A percentile compares a stretch with the other conserved stretches of the same genome.
phyloP scores from a whole-genome alignment of 1,139 yeast species.

The Torulaspora globosa region DNA sequence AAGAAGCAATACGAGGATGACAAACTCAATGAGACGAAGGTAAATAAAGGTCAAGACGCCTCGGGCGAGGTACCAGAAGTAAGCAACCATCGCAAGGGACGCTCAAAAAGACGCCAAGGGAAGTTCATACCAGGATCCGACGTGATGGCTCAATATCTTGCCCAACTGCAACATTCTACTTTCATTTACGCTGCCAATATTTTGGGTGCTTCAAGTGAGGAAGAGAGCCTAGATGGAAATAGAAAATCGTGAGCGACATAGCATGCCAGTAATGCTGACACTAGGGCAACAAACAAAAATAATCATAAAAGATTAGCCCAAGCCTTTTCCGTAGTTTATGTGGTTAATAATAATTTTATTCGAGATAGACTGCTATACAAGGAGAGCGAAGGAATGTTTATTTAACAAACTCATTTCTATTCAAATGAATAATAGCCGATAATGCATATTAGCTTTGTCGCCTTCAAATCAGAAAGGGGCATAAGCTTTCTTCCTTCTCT shows the following conservation, averaged over 20 bases:
- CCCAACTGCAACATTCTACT: conserved; percentile 62
- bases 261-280: neutral
- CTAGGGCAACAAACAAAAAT: neutral
- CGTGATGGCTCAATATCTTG: conserved; percentile 73
- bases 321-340: neutral
- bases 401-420: neutral
- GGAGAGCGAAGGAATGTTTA: neutral
- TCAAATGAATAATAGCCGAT: neutral
- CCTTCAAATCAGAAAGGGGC: too few relatives aligned
- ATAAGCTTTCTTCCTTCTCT: too few relatives aligned
- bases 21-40: conserved; percentile 1
- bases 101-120: conserved; percentile 17
- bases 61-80: neutral
- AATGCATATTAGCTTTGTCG: too few relatives aligned
- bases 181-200: conserved; percentile 55
- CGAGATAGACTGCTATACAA: neutral
- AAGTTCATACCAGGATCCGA: conserved; percentile 59
- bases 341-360: neutral
- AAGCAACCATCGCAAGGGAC: conserved; percentile 8
- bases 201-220: conserved; percentile 40
- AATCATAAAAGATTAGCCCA: neutral
- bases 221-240: conserved; percentile 23
- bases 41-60: neutral
- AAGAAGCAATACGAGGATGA: conserved; percentile 9
- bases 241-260: neutral